phyloP scores from a whole-genome alignment of 2,329 filamentous ascomycete species.

The Hypoxylon sp. region DNA sequence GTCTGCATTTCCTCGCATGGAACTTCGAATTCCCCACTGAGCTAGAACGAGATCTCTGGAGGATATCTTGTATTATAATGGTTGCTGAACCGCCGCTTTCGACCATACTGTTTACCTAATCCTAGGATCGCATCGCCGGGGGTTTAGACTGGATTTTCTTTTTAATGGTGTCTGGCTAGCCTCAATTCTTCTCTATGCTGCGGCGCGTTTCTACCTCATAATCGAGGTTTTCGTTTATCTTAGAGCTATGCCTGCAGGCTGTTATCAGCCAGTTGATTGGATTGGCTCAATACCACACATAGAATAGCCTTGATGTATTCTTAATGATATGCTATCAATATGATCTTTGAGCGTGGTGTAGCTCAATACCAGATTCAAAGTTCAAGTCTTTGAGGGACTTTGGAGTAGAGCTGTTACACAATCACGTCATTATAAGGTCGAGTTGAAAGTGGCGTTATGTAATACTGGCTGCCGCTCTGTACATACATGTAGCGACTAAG shows the following conservation, averaged over 20 bases:
- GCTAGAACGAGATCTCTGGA: not conserved
- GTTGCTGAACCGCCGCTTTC: not conserved
- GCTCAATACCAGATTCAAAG: too few species aligned
- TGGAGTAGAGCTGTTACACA: not conserved
- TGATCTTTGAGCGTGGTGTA: too few species aligned
- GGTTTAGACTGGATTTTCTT: not conserved
- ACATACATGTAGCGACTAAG: too few species aligned
- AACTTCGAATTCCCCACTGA: not conserved
- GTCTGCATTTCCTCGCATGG: not conserved
- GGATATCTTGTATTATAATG: not conserved
- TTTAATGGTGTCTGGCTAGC: not conserved
- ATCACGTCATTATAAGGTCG: constrained; percentile 2
- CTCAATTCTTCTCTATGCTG: not conserved
- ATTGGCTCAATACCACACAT: not conserved
- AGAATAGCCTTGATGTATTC: not conserved
- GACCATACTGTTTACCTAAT: not conserved
- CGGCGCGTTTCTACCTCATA: not conserved
- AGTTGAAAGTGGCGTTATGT: not conserved
- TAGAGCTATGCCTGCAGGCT: not conserved
- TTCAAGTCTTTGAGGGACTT: too few species aligned
- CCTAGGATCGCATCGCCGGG: not conserved
- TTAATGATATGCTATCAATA: not conserved
- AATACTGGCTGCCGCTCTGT: not conserved
- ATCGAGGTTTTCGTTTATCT: not conserved
- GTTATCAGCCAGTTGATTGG: constrained; percentile 1